A percentile compares a stretch with the other conserved stretches of the same genome.
Evolutionary conservation across 2,329 filamentous ascomycete genomes (phyloP).

Genomic region (Fusarium sublunatum): DNA sequence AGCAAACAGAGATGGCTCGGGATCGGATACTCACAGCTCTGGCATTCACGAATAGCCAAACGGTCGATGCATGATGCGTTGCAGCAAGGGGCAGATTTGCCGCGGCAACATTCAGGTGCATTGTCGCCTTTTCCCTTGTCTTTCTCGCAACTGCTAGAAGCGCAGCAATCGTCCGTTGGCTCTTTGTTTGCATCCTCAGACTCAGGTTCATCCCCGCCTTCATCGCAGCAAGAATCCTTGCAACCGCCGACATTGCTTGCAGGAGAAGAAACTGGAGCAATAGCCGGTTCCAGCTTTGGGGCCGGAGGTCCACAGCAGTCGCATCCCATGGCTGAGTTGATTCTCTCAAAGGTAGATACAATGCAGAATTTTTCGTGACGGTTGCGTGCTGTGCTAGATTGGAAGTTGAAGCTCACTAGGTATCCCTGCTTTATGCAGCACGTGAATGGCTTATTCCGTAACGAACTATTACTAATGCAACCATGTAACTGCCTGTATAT

Average conservation of each 20-base stretch:
- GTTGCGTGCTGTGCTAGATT: neutral
- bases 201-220: neutral
- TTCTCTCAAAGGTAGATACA: neutral
- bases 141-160: neutral
- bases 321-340: constrained; percentile 21
- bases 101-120: constrained; percentile 55
- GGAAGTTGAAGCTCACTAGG: neutral
- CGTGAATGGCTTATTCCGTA: constrained; percentile 22
- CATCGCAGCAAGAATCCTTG: constrained; percentile 21
- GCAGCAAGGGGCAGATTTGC: constrained; percentile 56
- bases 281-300: neutral
- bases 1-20: constrained; percentile 1
- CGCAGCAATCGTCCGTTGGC: constrained; percentile 2
- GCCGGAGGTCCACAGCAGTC: constrained; percentile 32
- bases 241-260: constrained; percentile 5
- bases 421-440: constrained; percentile 13
- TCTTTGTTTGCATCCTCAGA: neutral
- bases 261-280: neutral
- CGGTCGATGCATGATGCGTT: constrained; percentile 57
- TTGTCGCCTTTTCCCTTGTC: neutral
- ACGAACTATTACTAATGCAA: neutral
- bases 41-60: constrained; percentile 57
- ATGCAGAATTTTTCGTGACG: neutral
- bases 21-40: constrained; percentile 2
- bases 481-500: too few relatives aligned